Conservation (phyloP, 2,329 filamentous ascomycete genomes). For the Knoxdaviesia proteae region DNA sequence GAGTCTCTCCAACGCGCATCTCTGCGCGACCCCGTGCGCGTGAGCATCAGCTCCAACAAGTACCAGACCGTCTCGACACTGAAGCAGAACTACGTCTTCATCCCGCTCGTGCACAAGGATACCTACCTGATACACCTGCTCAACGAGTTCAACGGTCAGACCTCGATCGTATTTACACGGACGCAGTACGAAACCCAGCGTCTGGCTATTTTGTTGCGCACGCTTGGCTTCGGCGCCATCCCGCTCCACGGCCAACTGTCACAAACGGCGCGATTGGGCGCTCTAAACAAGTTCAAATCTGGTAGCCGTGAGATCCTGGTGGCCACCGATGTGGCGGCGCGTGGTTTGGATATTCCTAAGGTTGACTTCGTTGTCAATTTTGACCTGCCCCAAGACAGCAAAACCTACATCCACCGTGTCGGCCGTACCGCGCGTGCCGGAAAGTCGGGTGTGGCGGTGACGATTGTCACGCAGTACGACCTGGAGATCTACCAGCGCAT, state of each 20-base stretch:
- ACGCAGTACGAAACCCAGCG: conserved; percentile 85
- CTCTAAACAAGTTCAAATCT: conserved; percentile 74
- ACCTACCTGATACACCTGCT: conserved; percentile 70
- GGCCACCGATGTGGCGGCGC: conserved; percentile 81
- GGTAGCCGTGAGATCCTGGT: conserved; percentile 70
- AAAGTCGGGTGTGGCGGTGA: conserved; percentile 63
- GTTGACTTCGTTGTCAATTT: conserved; percentile 77
- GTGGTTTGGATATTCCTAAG: conserved; percentile 82
- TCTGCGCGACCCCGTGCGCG: conserved; percentile 61
- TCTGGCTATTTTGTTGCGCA: conserved; percentile 60
- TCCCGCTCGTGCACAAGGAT: conserved; percentile 76
- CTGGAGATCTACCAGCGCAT: conserved; percentile 63
- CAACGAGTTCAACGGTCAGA: conserved; percentile 73
- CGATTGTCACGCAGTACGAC: conserved; percentile 72
- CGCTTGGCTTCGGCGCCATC: conserved; percentile 75
- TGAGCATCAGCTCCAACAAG: conserved; percentile 63
- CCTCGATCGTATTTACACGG: conserved; percentile 73
- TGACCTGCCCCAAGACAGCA: conserved; percentile 65
- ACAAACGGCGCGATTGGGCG: conserved; percentile 68
- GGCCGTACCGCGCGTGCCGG: conserved; percentile 76
- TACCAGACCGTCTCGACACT: conserved; percentile 86
- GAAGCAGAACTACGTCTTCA: conserved; percentile 68
- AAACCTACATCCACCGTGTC: conserved; percentile 81
- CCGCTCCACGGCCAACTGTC: conserved; percentile 83
- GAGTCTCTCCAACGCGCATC: conserved; percentile 82